phyloP scores from a whole-genome alignment of 441 rosid genomes.

The Hypseocharis bilobata region DNA sequence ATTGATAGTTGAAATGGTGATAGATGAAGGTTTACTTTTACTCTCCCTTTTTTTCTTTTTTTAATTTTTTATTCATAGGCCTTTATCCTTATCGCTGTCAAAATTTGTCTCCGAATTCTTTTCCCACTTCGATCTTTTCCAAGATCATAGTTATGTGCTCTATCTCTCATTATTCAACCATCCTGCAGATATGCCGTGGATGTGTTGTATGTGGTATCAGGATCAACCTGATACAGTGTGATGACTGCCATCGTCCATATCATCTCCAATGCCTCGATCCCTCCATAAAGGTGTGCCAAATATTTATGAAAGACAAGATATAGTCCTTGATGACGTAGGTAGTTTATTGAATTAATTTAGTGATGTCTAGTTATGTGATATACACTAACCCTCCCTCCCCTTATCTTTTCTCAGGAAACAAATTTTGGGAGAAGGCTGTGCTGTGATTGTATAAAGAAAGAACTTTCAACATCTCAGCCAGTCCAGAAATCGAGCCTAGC shows the following conservation, averaged over 20 bases:
- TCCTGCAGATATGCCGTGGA: constrained; percentile 20
- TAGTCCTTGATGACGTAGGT: constrained; percentile 1
- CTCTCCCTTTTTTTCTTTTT: too few relatives aligned
- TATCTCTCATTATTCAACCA: constrained; percentile 8
- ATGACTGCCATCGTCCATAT: constrained; percentile 21
- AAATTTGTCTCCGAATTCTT: too few relatives aligned
- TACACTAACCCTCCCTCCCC: background rate
- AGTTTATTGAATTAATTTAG: background rate
- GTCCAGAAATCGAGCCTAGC: constrained; percentile 14
- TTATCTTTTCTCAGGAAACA: constrained; percentile 18
- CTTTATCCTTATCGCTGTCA: too few relatives aligned
- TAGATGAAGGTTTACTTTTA: too few relatives aligned
- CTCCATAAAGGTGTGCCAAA: constrained; percentile 16
- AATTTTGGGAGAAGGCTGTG: constrained; percentile 16
- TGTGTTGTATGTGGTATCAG: constrained; percentile 20
- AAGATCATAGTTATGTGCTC: background rate
- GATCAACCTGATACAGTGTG: constrained; percentile 23
- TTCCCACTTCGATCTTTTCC: background rate
- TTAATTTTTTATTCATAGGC: too few relatives aligned
- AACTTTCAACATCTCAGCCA: constrained; percentile 16
- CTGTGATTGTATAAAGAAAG: constrained; percentile 24
- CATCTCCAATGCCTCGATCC: constrained; percentile 24
- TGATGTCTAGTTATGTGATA: background rate
- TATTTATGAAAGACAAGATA: constrained; percentile 3
- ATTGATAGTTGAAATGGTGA: too few relatives aligned